Percentiles rank a stretch among this genome's conserved stretches.
These are phyloP conservation scores for Trypanosoma congolense DNA, from an alignment of 208 protist genomes.

Conservation along the genomic window DNA sequence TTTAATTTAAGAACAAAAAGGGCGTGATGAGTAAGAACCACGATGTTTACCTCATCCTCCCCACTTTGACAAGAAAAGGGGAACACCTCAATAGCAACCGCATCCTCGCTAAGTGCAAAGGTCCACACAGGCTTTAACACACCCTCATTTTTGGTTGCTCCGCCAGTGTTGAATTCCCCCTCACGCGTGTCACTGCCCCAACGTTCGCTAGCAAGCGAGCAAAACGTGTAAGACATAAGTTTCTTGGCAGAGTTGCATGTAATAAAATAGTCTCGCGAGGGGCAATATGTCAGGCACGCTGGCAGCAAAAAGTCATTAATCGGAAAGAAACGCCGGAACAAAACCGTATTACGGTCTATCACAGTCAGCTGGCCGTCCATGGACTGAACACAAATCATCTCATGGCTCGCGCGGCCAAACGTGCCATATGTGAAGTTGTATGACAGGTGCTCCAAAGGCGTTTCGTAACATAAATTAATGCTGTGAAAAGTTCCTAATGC, in stretches of 20 bases:
- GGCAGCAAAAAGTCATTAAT: constrained; percentile 75
- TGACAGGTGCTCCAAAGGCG: constrained; percentile 42
- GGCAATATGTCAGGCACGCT: constrained; percentile 61
- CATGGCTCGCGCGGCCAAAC: constrained; percentile 67
- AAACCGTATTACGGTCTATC: constrained; percentile 76
- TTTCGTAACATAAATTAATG: constrained; percentile 48
- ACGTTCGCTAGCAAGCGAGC: constrained; percentile 30
- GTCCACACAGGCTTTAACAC: constrained; percentile 39
- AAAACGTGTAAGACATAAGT: constrained; percentile 78
- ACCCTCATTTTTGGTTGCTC: constrained; percentile 1
- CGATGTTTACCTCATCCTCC: constrained; percentile 55
- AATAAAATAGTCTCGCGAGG: constrained; percentile 47
- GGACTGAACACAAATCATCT: constrained; percentile 88
- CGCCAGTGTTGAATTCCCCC: constrained; percentile 16
- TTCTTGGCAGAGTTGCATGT: constrained; percentile 81
- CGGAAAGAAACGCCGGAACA: constrained; percentile 70
- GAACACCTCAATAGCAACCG: constrained; percentile 66
- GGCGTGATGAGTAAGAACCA: constrained; percentile 71
- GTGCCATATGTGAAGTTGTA: constrained; percentile 82
- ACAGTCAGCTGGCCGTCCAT: constrained; percentile 88
- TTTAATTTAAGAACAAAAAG: constrained; percentile 64
- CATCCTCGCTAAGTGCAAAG: constrained; percentile 85
- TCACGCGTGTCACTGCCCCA: background rate
- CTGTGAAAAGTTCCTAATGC: constrained; percentile 31
- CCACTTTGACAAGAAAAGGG: constrained; percentile 37